phyloP scores from a whole-genome alignment of 208 protist species.

The Tritrichomonas foetus region DNA sequence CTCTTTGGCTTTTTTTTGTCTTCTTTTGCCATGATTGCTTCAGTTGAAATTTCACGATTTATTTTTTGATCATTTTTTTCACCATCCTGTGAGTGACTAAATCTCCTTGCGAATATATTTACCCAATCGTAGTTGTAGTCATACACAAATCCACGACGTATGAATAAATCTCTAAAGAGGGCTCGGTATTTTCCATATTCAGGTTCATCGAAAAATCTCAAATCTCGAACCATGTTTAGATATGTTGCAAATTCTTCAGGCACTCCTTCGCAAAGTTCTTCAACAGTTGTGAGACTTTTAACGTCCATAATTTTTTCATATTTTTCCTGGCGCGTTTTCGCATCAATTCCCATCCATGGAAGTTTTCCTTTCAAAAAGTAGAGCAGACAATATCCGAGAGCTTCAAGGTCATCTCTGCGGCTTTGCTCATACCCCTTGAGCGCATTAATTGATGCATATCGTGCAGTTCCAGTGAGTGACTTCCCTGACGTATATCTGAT shows the following conservation, averaged over 20 bases:
- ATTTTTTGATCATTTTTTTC: no score
- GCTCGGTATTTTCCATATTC: conserved; percentile 18
- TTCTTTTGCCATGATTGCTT: no score
- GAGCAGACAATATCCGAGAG: conserved; percentile 43
- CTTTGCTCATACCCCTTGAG: conserved; percentile 36
- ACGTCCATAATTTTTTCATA: background rate
- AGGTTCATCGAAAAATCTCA: conserved; percentile 43
- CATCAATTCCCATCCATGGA: conserved; percentile 45
- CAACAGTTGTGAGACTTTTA: conserved; percentile 32
- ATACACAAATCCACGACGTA: background rate
- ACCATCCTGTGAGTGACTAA: no score
- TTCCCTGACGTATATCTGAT: conserved; percentile 85
- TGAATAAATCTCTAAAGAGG: background rate
- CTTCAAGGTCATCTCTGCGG: conserved; percentile 49
- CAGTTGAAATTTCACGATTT: no score
- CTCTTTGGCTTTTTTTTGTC: no score
- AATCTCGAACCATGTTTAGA: background rate
- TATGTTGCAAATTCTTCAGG: conserved; percentile 39
- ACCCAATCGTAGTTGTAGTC: background rate
- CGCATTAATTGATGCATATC: conserved; percentile 49
- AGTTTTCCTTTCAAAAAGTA: conserved; percentile 42
- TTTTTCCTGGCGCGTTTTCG: background rate
- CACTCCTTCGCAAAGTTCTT: conserved; percentile 38
- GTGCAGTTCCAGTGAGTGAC: conserved; percentile 42
- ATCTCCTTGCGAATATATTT: no score